phyloP scores from a whole-genome alignment of 2,329 filamentous ascomycete species.

The Phyllosticta citriasiana region DNA sequence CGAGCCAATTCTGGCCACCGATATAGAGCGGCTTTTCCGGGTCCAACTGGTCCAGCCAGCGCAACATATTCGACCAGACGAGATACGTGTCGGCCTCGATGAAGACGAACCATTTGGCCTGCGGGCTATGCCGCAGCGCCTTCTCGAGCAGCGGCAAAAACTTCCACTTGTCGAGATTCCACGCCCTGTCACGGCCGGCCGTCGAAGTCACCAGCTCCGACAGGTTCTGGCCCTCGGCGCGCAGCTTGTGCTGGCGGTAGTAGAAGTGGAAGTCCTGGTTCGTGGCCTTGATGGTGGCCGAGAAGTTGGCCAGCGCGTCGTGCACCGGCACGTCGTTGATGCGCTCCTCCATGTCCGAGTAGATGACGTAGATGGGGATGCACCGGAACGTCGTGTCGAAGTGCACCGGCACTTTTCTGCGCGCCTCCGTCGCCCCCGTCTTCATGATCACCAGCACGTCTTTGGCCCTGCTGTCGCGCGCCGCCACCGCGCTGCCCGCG shows the following conservation, averaged over 20 bases:
- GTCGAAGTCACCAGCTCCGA: conserved; percentile 15
- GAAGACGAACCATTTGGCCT: conserved; percentile 30
- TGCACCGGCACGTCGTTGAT: conserved; percentile 40
- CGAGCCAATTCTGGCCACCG: conserved; percentile 35
- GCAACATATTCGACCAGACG: conserved; percentile 29
- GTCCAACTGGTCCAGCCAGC: conserved; percentile 31
- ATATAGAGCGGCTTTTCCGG: conserved; percentile 31
- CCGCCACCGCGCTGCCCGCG: neutral
- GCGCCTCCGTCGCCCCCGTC: conserved; percentile 50
- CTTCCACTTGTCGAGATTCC: conserved; percentile 51
- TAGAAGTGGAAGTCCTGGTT: conserved; percentile 45
- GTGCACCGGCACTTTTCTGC: conserved; percentile 48
- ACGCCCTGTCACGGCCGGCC: conserved; percentile 16
- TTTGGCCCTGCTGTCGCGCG: conserved; percentile 23
- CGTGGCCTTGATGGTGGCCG: conserved; percentile 24
- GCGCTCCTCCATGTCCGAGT: conserved; percentile 50
- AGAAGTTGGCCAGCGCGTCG: conserved; percentile 36
- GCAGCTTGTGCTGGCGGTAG: conserved; percentile 36
- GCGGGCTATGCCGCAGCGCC: conserved; percentile 28
- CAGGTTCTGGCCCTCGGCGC: conserved; percentile 33
- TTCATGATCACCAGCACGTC: conserved; percentile 50
- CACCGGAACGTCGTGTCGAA: conserved; percentile 48
- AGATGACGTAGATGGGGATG: conserved; percentile 45
- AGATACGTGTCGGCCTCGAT: conserved; percentile 29
- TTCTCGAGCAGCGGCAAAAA: conserved; percentile 46